phyloP scores from a whole-genome alignment of 805 yeast genomes.

The Pichia paraexigua region DNA sequence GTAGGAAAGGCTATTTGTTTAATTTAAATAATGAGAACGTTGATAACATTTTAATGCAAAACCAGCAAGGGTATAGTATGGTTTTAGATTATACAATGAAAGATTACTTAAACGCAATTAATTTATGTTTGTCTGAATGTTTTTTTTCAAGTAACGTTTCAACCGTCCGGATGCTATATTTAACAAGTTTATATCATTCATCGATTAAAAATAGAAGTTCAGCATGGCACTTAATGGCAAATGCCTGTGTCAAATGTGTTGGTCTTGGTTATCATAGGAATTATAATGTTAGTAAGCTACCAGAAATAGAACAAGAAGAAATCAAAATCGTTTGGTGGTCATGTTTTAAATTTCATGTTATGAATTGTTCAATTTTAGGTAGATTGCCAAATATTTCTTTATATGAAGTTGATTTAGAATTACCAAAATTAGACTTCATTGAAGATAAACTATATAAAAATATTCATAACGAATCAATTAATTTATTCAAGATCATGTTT shows the following conservation, averaged over 20 bases:
- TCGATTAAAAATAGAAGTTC: slow-evolving; percentile 30
- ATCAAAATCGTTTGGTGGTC: slow-evolving; percentile 30
- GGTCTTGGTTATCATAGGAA: slow-evolving; percentile 32
- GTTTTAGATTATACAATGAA: slow-evolving; percentile 14
- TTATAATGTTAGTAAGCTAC: slow-evolving; percentile 14
- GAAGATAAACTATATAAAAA: slow-evolving; percentile 12
- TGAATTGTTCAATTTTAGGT: slow-evolving; percentile 29
- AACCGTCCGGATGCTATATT: slow-evolving; percentile 29
- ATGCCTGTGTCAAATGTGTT: slow-evolving; percentile 31
- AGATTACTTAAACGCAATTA: slow-evolving; percentile 27
- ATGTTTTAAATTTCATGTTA: slow-evolving; percentile 27
- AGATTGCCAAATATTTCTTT: slow-evolving; percentile 28
- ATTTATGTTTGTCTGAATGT: slow-evolving; percentile 28
- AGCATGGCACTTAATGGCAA: slow-evolving; percentile 31
- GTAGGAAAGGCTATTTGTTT: slow-evolving; percentile 14
- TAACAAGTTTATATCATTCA: slow-evolving; percentile 30
- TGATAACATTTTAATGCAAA: neutral
- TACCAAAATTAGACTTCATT: slow-evolving; percentile 18
- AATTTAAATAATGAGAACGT: slow-evolving; percentile 3
- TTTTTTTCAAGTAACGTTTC: slow-evolving; percentile 27
- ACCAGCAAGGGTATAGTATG: neutral
- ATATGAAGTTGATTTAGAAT: slow-evolving; percentile 28
- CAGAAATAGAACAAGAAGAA: slow-evolving; percentile 19
- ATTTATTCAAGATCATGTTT: slow-evolving; percentile 25
- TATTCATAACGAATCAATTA: slow-evolving; percentile 19